Evolutionary conservation across 2,329 filamentous ascomycete genomes (phyloP), one percentile per base, ranked within the genome.

Genomic region (Lachnellula cervina): DNA sequence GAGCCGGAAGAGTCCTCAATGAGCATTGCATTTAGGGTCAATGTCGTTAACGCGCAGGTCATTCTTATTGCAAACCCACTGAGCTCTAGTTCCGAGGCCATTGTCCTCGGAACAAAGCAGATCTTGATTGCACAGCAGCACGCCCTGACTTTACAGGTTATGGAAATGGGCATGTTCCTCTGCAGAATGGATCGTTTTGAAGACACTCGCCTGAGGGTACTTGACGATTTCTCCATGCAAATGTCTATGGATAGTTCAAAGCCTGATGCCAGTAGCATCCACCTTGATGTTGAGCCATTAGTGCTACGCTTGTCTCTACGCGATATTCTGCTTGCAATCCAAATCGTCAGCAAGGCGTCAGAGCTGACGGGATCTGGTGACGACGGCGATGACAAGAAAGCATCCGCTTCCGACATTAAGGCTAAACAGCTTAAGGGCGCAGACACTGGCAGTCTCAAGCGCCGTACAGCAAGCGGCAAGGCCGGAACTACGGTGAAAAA

Each of bases 111-210:
- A 49, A 96, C 92, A 2, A 96, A 97, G 69, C 92, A 99, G 70
- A 84, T 97, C 13, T 79, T 97, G 2, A 80, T 97, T 11, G 96
- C 93, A 2, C 89, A 96, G 66, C 95, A 99, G 70, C 90, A 97
- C 74, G 90, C 93, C 8, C 81, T 95, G 64, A 97, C 94, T 0
- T 81, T 99, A 68, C 93, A 99, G 68, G 84, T 99, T 2, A 92
- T 90, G 7, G 87, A 97, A 68, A 83, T 97, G 52, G 94, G 94
- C 64, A 99, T 99, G 94, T 99, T 97, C 71, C 73, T 99, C 34
- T 99, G 95, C 69, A 88, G 94, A 13, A 99, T 99, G 94, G 95
- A 99, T 71, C 89, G 86, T 60, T 97, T 97, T 64, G 93, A 99
- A 64, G 91, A 89, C 3, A 92, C 87, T 42, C 84, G 90, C 38